Evolutionary conservation across 331 rosid species (phyloP).

Genomic region (Malus hybrid): DNA sequence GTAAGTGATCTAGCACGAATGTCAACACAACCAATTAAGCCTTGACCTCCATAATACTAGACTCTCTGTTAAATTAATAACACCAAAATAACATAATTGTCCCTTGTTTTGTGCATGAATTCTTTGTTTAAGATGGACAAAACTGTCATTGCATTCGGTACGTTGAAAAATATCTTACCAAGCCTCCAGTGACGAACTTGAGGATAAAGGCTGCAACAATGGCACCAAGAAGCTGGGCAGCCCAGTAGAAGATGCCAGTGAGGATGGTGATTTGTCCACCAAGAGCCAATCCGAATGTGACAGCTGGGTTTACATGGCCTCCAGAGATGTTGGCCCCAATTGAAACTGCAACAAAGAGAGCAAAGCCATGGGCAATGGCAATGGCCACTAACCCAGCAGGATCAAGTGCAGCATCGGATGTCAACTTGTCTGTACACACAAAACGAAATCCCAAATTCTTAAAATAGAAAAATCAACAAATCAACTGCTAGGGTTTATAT

Average conservation of each 20-base stretch:
- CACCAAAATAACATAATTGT: background rate
- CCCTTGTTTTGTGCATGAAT: background rate
- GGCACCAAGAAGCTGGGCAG: conserved; percentile 83
- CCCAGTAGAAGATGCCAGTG: conserved; percentile 81
- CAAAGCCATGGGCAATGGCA: conserved; percentile 76
- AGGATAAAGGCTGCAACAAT: conserved; percentile 79
- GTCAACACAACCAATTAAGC: background rate
- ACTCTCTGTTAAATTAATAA: background rate
- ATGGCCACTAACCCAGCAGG: conserved; percentile 69
- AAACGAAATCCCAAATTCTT: background rate
- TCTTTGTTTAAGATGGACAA: background rate
- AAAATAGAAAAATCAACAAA: no score
- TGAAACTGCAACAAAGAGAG: conserved; percentile 80
- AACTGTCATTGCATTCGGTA: background rate
- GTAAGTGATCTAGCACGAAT: background rate
- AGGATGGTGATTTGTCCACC: conserved; percentile 88
- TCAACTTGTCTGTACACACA: conserved; percentile 51
- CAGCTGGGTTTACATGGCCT: conserved; percentile 94
- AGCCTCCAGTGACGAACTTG: conserved; percentile 64
- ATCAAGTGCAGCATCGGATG: conserved; percentile 69
- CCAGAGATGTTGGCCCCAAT: conserved; percentile 86
- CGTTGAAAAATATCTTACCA: conserved; percentile 29
- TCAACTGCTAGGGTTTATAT: background rate
- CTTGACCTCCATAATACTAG: background rate
- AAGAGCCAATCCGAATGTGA: conserved; percentile 82